Evolutionary conservation across 768 basidiomycete genomes (phyloP), one percentile per base, ranked within the genome.

Genomic region (Boletus tomentosulus): DNA sequence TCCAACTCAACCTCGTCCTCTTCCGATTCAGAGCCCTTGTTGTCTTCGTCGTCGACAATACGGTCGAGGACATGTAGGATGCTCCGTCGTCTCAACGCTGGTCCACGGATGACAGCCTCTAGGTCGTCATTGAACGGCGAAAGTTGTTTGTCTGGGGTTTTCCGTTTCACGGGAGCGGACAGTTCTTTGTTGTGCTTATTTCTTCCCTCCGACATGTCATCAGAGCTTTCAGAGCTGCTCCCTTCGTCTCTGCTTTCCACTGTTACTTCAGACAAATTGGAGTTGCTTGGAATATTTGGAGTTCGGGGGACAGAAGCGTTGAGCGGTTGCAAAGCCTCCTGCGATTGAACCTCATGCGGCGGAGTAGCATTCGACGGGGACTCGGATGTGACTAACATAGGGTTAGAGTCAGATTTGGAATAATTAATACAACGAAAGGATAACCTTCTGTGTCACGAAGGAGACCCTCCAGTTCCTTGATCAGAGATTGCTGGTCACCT

Each of bases 91-190:
- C 60, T 59, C 27, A 56, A 46, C n/a, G 46, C 43, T 8, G 80
- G 78, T 3, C 77, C 77, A 28, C 70, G 74, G 12, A 81, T 60
- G 46, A 79, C 57, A 9, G 72, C 70, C 8, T 79, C 75, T n/a
- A 78, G 49, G 34, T 74, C 66, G 30, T 59, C 56, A 1, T 64
- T 52, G 13, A 51, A 43, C 1, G 60, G 51, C 3, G 48, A 58
- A 10, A 39, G 31, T 13, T 30, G 57, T n/a, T 46, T 8, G 1
- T 50, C 46, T 12, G 48, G 46, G 9, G 27, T 49, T 46, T 24
- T 48, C 34, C 27, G 53, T 35, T 53, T 45, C 37, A 33, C 49
- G 2, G 37, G 16, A 22, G 46, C 55, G 2, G 48, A 41, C 34
- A 39, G 11, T 8, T 50, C 56, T n/a, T 60, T 57, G 22, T 37